Conservation (phyloP, 805 yeast genomes). For the Kodamaea jinghongensis region DNA sequence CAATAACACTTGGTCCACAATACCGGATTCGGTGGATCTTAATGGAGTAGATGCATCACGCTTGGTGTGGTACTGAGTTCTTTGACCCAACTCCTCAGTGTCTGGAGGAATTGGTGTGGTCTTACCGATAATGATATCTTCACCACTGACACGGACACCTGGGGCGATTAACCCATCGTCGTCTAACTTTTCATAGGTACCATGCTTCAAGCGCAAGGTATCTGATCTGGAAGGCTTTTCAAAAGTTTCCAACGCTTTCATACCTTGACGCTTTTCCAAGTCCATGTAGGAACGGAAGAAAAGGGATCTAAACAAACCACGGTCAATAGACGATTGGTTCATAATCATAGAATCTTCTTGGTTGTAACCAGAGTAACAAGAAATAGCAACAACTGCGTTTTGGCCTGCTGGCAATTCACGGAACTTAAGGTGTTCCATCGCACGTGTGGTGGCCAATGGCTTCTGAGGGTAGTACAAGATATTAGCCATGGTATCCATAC, state of each 20-base stretch:
- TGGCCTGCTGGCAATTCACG: constrained; percentile 99
- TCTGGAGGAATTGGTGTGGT: constrained; percentile 99
- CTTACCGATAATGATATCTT: constrained; percentile 97
- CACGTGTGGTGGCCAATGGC: constrained; percentile 95
- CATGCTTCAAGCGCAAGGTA: constrained; percentile 93
- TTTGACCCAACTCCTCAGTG: constrained; percentile 96
- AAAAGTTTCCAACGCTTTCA: constrained; percentile 96
- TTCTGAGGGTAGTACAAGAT: constrained; percentile 96
- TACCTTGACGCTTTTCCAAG: constrained; percentile 97
- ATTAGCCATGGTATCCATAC: constrained; percentile 99
- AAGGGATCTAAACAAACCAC: constrained; percentile 93
- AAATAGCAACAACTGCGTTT: constrained; percentile 96
- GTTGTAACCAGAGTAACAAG: constrained; percentile 97
- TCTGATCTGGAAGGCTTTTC: constrained; percentile 95
- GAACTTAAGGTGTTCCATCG: constrained; percentile 96
- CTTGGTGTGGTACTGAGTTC: constrained; percentile 97
- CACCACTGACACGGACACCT: constrained; percentile 98
- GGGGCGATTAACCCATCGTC: constrained; percentile 98
- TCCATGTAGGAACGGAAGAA: constrained; percentile 98
- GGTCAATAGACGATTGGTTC: constrained; percentile 96
- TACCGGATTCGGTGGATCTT: constrained; percentile 96
- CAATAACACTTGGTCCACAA: constrained; percentile 93
- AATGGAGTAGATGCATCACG: constrained; percentile 98
- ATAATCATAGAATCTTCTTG: constrained; percentile 99
- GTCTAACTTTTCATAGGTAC: constrained; percentile 96